Evolutionary conservation across 176 grass and related monocot species (phyloP).

Genomic region (Themeda triandra): DNA sequence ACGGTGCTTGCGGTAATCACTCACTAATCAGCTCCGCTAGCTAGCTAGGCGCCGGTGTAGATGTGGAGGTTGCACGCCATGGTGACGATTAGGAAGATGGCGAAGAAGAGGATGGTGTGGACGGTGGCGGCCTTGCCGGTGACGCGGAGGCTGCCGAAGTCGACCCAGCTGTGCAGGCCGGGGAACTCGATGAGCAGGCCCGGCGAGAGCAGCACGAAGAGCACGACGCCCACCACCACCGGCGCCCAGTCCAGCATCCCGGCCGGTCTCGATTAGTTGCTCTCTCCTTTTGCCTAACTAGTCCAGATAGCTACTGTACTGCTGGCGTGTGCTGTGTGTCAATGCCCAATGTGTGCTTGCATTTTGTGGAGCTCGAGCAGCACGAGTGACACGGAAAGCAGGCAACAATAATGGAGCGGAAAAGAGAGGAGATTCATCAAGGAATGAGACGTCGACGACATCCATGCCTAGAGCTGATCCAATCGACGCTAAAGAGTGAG

Average conservation of each 20-base stretch:
- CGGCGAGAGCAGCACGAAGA: constrained; percentile 72
- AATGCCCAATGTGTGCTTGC: not conserved
- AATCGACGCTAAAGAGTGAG: not conserved
- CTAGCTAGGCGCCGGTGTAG: constrained; percentile 21
- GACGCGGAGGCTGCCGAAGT: constrained; percentile 58
- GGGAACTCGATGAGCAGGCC: constrained; percentile 72
- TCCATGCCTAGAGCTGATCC: not conserved
- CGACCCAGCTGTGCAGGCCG: constrained; percentile 46
- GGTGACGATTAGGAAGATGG: constrained; percentile 53
- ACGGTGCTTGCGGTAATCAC: no score
- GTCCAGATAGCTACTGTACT: not conserved
- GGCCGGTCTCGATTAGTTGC: no score
- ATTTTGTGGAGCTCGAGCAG: not conserved
- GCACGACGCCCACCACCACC: constrained; percentile 61
- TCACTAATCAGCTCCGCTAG: no score
- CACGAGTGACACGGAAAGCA: not conserved
- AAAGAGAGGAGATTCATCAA: not conserved
- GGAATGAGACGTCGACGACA: not conserved
- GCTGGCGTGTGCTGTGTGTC: not conserved
- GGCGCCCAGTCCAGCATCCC: constrained; percentile 74
- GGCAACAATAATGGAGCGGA: no score
- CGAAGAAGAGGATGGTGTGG: constrained; percentile 82
- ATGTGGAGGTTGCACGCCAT: constrained; percentile 61
- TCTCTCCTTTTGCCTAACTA: not conserved
- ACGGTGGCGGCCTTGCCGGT: constrained; percentile 56